Evolutionary conservation across 441 rosid genomes (phyloP), one percentile per base, ranked within the genome.

Genomic region (Gossypium gossypioides): DNA sequence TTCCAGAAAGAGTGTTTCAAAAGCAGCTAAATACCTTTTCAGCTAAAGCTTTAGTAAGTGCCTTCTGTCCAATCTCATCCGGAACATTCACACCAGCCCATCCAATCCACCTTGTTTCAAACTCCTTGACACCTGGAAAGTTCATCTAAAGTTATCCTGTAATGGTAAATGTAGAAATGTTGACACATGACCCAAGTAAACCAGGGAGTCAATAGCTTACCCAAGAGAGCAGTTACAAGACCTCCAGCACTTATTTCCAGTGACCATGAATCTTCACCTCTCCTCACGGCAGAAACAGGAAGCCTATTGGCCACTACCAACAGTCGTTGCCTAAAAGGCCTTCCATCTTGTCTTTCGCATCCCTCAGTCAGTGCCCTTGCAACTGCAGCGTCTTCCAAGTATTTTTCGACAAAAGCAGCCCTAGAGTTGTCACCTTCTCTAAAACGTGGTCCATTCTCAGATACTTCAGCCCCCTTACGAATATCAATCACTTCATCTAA

Each of bases 51-150:
- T 88, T 89, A 40, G 84, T 91, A 19, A 95, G 92, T 67, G 98
- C 96, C 72, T 79, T 85, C 86, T 91, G 99, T 13, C 99, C 99
- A 72, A 83, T 84, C 76, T 92, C 95, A 77, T 95, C 99, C 4
- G 99, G 97, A 65, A 95, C 99, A 84, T 95, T 91, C 34, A 92
- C 99, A 10, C 99, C 99, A 72, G 99, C 99, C 99, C 99, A 95
- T 55, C 99, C 99, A 71, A 95, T 95, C 99, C 99, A 95, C 78
- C 92, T 92, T 10, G 98, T 96, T 80, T 95, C 99, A 68, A 95
- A 91, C 61, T 88, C 99, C 84, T 95, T 95, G 40, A 95, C 97
- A 80, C 99, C 98, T 94, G 71, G 25, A 76, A 69, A 76, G 51
- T 69, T 76, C 72, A 79, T 72, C 62, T 34, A 82, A 73, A 77